These are phyloP conservation scores for Chaetothyriales sp. DNA, from an alignment of 2,329 filamentous ascomycete species.

Conservation along the genomic window DNA sequence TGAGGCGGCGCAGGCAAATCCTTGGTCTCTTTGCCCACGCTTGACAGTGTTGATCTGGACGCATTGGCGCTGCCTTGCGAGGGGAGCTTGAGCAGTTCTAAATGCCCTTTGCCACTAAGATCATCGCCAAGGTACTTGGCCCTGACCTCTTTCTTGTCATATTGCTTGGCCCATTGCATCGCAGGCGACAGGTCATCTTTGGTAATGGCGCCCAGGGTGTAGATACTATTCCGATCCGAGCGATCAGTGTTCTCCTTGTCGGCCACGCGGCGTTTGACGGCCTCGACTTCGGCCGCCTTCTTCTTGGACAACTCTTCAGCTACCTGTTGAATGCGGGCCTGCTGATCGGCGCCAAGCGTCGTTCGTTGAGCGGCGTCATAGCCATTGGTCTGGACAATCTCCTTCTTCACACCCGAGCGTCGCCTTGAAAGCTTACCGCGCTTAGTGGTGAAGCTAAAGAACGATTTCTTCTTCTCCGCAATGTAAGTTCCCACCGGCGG, in stretches of 20 bases:
- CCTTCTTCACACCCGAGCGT: conserved; percentile 55
- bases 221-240: conserved; percentile 72
- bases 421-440: conserved; percentile 54
- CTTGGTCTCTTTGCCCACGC: conserved; percentile 14
- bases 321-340: conserved; percentile 83
- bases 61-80: conserved; percentile 24
- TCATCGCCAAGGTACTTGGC: conserved; percentile 70
- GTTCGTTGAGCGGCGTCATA: conserved; percentile 55
- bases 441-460: conserved; percentile 70
- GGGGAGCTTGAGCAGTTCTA: conserved; percentile 29
- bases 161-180: conserved; percentile 93
- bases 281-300: conserved; percentile 44
- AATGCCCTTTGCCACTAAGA: conserved; percentile 55
- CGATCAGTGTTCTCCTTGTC: conserved; percentile 37
- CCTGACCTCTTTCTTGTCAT: conserved; percentile 77
- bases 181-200: conserved; percentile 79
- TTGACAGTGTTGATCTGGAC: conserved; percentile 14
- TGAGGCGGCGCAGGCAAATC: conserved; percentile 11
- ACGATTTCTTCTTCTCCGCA: conserved; percentile 91
- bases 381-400: conserved; percentile 36
- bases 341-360: conserved; percentile 78
- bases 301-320: conserved; percentile 68
- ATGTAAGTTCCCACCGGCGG: conserved; percentile 78
- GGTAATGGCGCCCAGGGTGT: conserved; percentile 75
- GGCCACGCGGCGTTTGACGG: conserved; percentile 42